Base-by-base conservation (phyloP, 129 eudicot species). In the Helianthus tuberosus region DNA sequence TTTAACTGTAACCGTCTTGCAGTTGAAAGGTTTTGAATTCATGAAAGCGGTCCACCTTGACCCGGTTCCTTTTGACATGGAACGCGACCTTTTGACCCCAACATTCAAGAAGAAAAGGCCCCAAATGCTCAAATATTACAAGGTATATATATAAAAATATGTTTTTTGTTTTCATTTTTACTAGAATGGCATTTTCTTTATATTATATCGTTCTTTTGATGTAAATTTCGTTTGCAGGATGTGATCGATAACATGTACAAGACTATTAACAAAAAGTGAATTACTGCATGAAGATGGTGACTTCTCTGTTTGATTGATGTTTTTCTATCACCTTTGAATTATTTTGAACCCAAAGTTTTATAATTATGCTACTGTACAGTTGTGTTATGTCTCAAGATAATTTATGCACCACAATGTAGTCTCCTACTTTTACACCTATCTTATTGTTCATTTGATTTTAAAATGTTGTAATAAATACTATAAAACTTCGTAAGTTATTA, bases 41-140 rank as follows among this genome's bases (percentile, higher is more conserved):
- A 83, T 89, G 49, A 92, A 82, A 82, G 94, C 89, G 15, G 66
- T 92, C 67, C 94, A 92, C 77, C 91, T 92, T 71, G 98, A 92
- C 69, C 96, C 93, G 0, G 84, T 80, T 14, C 98, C 93, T 17
- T 92, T 92, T 65, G 93, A 89, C 85, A 92, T 92, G 83, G 96
- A 92, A 7, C 93, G 96, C 8, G 98, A 92, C 84, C 98, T 92
- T 63, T 72, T 89, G 17, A 92, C 98, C 5, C 98, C 96, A 8
- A 92, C 98, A 13, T 92, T 80, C 65, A 92, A 92, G 86, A 89
- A 89, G 91, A 89, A 92, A 75, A 79, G 98, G 79, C 96, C 98
- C 14, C 98, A 92, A 75, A 47, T 92, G 91, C 89, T 83, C 61
- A 87, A 89, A 75, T 85, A 87, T 71, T 92, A 92, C 78, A 69